These are phyloP conservation scores for Cyclotella cryptica DNA, from an alignment of 108 stramenopile species.

Conservation along the genomic window DNA sequence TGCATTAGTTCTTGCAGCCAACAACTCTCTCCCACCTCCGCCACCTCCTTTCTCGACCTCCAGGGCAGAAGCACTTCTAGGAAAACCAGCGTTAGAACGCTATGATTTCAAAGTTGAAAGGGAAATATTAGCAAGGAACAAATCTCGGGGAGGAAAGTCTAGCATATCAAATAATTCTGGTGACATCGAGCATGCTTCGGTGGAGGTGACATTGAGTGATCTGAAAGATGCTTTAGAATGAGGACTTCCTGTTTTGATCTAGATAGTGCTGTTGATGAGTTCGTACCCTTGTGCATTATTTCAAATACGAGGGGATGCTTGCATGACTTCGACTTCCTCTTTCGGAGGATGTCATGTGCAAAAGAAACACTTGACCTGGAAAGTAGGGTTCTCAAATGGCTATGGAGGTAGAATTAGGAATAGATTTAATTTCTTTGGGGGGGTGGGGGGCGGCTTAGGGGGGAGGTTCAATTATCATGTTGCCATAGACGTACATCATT, in stretches of 20 bases:
- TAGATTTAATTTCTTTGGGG: too few relatives aligned
- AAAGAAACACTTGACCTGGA: too few relatives aligned
- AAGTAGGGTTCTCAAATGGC: too few relatives aligned
- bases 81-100: neutral
- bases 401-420: too few relatives aligned
- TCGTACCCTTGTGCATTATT: too few relatives aligned
- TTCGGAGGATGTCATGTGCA: too few relatives aligned
- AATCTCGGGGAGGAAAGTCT: neutral
- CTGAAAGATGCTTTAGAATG: neutral
- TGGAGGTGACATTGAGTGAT: constrained; percentile 9
- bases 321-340: too few relatives aligned
- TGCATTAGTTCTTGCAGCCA: neutral
- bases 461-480: too few relatives aligned
- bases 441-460: too few relatives aligned
- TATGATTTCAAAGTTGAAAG: constrained; percentile 11
- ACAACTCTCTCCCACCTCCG: neutral
- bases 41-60: neutral
- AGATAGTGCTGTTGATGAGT: too few relatives aligned
- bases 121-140: neutral
- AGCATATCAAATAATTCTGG: neutral
- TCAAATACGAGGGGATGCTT: too few relatives aligned
- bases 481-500: too few relatives aligned
- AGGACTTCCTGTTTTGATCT: neutral
- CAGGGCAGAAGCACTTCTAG: neutral
- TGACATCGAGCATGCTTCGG: constrained; percentile 3